Conservation (phyloP, 176 grass and related monocot genomes). For the Cenchrus purpureus region DNA sequence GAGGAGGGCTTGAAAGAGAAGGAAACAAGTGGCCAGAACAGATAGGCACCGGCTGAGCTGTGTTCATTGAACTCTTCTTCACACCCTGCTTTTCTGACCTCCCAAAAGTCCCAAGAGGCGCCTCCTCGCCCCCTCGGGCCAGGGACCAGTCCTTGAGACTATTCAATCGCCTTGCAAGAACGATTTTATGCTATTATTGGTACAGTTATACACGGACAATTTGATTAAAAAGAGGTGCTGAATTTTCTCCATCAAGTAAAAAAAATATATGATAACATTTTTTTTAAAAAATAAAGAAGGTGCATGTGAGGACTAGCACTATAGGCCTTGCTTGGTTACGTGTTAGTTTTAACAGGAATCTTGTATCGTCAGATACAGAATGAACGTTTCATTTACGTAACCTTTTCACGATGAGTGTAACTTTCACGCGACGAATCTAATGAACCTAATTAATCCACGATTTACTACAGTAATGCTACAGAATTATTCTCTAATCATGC, state of each 20-base stretch:
- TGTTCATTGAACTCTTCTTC: not conserved
- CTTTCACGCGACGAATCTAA: no score
- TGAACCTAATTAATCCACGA: no score
- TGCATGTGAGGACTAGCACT: not conserved
- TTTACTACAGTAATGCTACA: no score
- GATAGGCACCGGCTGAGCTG: slow-evolving; percentile 17
- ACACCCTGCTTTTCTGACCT: not conserved
- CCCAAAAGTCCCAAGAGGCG: slow-evolving; percentile 51
- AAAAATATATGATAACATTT: not conserved
- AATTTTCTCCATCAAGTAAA: not conserved
- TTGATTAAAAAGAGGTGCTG: no score
- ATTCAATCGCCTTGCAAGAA: not conserved
- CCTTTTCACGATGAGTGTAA: no score
- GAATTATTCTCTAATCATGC: no score
- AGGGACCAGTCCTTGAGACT: not conserved
- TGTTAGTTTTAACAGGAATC: no score
- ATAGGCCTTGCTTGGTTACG: no score
- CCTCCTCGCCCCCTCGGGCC: slow-evolving; percentile 18
- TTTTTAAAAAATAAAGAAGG: not conserved
- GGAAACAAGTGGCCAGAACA: slow-evolving; percentile 6
- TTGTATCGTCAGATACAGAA: no score
- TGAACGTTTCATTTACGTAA: no score
- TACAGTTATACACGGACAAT: no score
- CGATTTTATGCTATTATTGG: no score
- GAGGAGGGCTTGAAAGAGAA: not conserved